A percentile compares a stretch with the other conserved stretches of the same genome.
phyloP scores from a whole-genome alignment of 2,329 filamentous ascomycete genomes.

The Penicillium sp. region DNA sequence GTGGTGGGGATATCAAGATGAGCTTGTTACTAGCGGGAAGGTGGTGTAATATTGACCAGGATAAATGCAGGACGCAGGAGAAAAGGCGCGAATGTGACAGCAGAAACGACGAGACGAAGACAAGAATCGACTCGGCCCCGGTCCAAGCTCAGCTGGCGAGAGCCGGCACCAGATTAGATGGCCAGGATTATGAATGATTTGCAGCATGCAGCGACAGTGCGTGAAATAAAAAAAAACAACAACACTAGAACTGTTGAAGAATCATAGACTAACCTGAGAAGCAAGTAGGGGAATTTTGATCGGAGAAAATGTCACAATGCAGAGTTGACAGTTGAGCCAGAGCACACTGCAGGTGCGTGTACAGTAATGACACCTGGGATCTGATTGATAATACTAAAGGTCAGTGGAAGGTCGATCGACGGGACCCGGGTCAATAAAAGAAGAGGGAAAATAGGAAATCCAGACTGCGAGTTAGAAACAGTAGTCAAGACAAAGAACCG shows the following conservation, averaged over 20 bases:
- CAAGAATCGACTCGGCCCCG: conserved; percentile 17
- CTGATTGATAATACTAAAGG: conserved; percentile 11
- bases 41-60: conserved; percentile 46
- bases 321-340: conserved; percentile 3
- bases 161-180: conserved; percentile 22
- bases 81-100: conserved; percentile 31
- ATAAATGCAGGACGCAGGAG: conserved; percentile 42
- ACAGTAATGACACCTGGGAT: background rate
- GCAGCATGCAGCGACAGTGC: conserved; percentile 26
- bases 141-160: conserved; percentile 19
- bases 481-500: conserved; percentile 24
- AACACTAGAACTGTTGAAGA: conserved; percentile 11
- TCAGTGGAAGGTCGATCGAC: background rate
- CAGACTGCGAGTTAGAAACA: background rate
- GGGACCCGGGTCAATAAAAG: background rate
- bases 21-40: conserved; percentile 43
- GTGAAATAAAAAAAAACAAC: conserved; percentile 12
- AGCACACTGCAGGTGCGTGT: conserved; percentile 1
- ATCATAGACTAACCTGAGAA: conserved; percentile 1
- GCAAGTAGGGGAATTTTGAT: conserved; percentile 11
- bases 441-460: background rate
- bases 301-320: conserved; percentile 5
- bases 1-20: conserved; percentile 37
- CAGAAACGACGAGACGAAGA: conserved; percentile 20
- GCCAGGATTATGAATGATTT: conserved; percentile 27